A percentile compares a stretch with the other conserved stretches of the same genome.
These are phyloP conservation scores for Neurospora sp. DNA, from an alignment of 2,329 filamentous ascomycete species.

Conservation along the genomic window DNA sequence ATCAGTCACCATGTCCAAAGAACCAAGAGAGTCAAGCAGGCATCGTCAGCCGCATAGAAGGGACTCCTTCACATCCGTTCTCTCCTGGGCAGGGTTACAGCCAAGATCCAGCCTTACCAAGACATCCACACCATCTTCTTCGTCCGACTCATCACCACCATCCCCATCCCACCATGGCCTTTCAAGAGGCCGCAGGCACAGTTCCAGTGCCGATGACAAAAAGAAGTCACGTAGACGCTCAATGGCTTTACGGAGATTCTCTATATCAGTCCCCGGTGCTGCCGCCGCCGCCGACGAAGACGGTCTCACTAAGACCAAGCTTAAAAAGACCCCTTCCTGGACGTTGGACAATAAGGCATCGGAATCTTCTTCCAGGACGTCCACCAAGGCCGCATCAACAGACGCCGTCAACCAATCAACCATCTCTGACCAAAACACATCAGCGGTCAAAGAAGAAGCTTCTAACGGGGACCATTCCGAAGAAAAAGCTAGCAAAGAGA, in stretches of 20 bases:
- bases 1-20: constrained; percentile 5
- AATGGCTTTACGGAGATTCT: constrained; percentile 14
- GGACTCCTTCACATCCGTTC: constrained; percentile 16
- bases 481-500: constrained; percentile 6
- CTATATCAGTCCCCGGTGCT: constrained; percentile 11
- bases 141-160: constrained; percentile 2
- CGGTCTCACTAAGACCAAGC: constrained; percentile 15
- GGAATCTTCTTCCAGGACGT: constrained; percentile 9
- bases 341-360: constrained; percentile 9
- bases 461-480: background rate
- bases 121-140: background rate
- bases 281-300: constrained; percentile 5
- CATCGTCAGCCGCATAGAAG: constrained; percentile 16
- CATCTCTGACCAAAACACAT: background rate
- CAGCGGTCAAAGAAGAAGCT: background rate
- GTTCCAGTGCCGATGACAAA: constrained; percentile 14
- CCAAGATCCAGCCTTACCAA: constrained; percentile 9
- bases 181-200: constrained; percentile 16
- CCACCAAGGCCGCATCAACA: constrained; percentile 11
- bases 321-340: constrained; percentile 12
- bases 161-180: constrained; percentile 5
- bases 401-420: constrained; percentile 13
- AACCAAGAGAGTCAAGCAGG: constrained; percentile 6
- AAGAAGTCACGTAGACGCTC: constrained; percentile 19
- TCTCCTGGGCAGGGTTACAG: constrained; percentile 17